Evolutionary conservation across 305 asterid genomes (phyloP), one percentile per base, ranked within the genome.

Genomic region (Petunia hybrid): DNA sequence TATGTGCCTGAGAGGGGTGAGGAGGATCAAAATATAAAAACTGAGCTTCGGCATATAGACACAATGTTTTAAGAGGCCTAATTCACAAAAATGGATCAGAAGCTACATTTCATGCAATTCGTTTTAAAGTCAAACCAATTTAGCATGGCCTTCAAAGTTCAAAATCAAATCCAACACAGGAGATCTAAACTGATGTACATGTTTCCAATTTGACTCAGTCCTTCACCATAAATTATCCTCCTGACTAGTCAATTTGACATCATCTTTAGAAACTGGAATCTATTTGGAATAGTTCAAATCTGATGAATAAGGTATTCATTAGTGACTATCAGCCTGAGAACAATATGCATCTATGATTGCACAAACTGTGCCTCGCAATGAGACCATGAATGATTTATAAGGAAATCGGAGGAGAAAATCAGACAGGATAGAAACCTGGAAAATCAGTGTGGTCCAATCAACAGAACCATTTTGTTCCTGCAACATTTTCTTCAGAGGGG

Each of bases 401-500:
- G 77, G 16, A 71, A 10, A 31, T 48, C 43, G 12, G 46, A 48
- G 35, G 62, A 71, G 41, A 43, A 61, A 42, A 35, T 31, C 16
- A 4, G 67, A 36, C n/a, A 35, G 43, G 36, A 63, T 8, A 36
- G 22, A 35, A 51, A 93, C 97, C 93, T 91, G 92, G 78, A 77
- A 79, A 88, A 93, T 89, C 56, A 93, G 85, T 63, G 14, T 68
- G 14, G 87, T 90, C 98, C 98, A 93, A 63, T 80, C 87, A 81
- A 93, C 87, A 7, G 87, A 65, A 61, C 87, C 92, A 82, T 43
- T 87, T 88, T 90, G 83, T 71, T 89, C 88, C 82, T 81, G 86
- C 87, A 93, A 76, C 71, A 79, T 85, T 61, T 83, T 79, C 89
- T 86, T 87, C 41, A 93, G 85, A 35, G 92, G 88, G 6, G 81